Percentiles rank a stretch among this genome's conserved stretches.
These are phyloP conservation scores for Saitozyma podzolica DNA, from an alignment of 768 basidiomycete genomes.

Conservation along the genomic window DNA sequence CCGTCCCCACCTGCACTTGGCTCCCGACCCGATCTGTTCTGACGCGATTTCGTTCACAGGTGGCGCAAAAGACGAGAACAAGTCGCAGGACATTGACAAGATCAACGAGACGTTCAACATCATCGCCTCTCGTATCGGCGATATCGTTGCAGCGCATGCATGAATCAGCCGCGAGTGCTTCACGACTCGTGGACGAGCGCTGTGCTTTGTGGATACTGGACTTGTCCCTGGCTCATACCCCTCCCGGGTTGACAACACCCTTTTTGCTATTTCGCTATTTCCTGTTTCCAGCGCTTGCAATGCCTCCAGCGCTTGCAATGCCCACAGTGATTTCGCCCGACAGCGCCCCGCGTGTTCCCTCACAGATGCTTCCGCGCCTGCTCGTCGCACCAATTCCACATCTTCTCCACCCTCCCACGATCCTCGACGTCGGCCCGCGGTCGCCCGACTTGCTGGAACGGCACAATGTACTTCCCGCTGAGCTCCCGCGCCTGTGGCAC, in stretches of 20 bases:
- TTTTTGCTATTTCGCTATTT: too few relatives aligned
- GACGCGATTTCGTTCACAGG: conserved; percentile 53
- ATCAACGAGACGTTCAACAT: conserved; percentile 18
- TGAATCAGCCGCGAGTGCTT: neutral
- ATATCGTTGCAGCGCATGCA: conserved; percentile 19
- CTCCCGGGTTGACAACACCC: too few relatives aligned
- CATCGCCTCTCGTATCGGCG: conserved; percentile 24
- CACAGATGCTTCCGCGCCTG: conserved; percentile 23
- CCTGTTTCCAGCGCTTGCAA: too few relatives aligned
- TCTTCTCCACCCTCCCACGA: conserved; percentile 12
- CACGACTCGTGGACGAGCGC: too few relatives aligned
- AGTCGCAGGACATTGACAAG: conserved; percentile 57
- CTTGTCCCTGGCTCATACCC: too few relatives aligned
- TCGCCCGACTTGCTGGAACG: conserved; percentile 31
- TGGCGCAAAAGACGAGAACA: conserved; percentile 73
- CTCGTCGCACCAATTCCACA: conserved; percentile 45
- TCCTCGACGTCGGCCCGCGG: conserved; percentile 34
- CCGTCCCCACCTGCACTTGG: neutral
- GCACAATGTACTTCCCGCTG: conserved; percentile 40
- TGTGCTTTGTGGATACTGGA: too few relatives aligned
- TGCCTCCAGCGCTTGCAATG: too few relatives aligned
- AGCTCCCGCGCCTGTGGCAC: conserved; percentile 21
- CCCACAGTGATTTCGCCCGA: too few relatives aligned
- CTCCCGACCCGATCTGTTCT: neutral
- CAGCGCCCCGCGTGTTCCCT: neutral